These are phyloP conservation scores for Alliaria petiolata DNA, from an alignment of 345 rosid genomes.

Conservation along the genomic window DNA sequence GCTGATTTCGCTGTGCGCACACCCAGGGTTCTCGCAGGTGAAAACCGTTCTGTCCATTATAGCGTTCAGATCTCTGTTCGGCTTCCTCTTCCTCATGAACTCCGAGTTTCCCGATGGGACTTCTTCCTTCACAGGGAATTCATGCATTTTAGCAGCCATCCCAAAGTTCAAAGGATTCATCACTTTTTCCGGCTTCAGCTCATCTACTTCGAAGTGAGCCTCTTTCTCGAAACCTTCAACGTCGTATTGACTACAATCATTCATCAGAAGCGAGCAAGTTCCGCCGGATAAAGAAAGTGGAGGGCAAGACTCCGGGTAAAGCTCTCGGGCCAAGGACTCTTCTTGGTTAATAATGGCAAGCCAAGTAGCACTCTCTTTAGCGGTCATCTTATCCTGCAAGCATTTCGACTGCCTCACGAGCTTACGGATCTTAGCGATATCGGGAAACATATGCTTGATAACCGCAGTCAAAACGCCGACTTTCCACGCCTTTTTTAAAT, in stretches of 20 bases:
- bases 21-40: constrained; percentile 67
- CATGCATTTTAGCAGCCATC: constrained; percentile 38
- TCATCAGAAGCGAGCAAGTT: constrained; percentile 48
- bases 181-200: constrained; percentile 53
- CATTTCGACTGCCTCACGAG: constrained; percentile 93
- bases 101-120: constrained; percentile 43
- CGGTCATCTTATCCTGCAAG: constrained; percentile 99
- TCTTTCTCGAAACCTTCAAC: constrained; percentile 71
- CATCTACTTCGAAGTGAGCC: constrained; percentile 53
- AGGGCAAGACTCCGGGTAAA: constrained; percentile 35
- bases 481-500: constrained; percentile 97
- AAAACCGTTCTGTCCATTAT: constrained; percentile 64
- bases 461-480: constrained; percentile 97
- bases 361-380: constrained; percentile 99
- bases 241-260: constrained; percentile 76
- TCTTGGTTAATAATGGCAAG: constrained; percentile 79
- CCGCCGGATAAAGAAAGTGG: constrained; percentile 48
- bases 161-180: constrained; percentile 37
- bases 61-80: constrained; percentile 45
- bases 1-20: constrained; percentile 62
- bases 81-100: constrained; percentile 69
- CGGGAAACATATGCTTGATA: constrained; percentile 97
- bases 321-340: constrained; percentile 71
- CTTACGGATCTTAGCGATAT: constrained; percentile 85
- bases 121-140: constrained; percentile 65